These are phyloP conservation scores for Strigomonas culicis DNA, from an alignment of 208 protist species.

Conservation along the genomic window DNA sequence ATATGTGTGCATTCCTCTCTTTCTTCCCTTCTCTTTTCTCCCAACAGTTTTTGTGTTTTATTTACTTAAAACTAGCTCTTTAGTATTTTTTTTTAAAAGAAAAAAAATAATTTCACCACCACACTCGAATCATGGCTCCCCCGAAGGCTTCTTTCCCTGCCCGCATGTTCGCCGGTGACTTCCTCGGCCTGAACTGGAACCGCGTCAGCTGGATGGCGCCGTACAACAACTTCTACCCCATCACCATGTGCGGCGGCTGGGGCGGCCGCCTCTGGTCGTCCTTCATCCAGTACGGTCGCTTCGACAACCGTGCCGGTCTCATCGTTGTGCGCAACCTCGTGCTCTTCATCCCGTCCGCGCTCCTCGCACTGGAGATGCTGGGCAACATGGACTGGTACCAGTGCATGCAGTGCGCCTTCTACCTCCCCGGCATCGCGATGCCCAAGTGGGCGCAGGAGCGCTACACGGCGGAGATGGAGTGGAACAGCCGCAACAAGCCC, in stretches of 20 bases:
- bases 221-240: conserved; percentile 89
- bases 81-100: too few species aligned
- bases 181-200: conserved; percentile 87
- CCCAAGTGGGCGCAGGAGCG: conserved; percentile 67
- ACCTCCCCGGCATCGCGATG: conserved; percentile 39
- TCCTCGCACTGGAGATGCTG: conserved; percentile 71
- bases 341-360: conserved; percentile 42
- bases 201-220: conserved; percentile 85
- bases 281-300: conserved; percentile 85
- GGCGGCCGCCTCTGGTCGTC: conserved; percentile 81
- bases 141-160: conserved; percentile 71
- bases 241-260: conserved; percentile 81
- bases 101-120: too few species aligned
- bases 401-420: conserved; percentile 50
- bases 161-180: conserved; percentile 80
- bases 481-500: conserved; percentile 73
- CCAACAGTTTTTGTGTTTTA: too few species aligned
- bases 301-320: conserved; percentile 66
- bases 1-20: too few species aligned
- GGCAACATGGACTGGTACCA: conserved; percentile 86
- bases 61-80: too few species aligned
- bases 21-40: too few species aligned
- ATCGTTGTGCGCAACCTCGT: conserved; percentile 62
- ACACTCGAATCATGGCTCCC: conserved; percentile 48
- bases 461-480: conserved; percentile 71